Base-by-base conservation (phyloP, 176 grass and related monocot species). In the Cymbopogon citratus region DNA sequence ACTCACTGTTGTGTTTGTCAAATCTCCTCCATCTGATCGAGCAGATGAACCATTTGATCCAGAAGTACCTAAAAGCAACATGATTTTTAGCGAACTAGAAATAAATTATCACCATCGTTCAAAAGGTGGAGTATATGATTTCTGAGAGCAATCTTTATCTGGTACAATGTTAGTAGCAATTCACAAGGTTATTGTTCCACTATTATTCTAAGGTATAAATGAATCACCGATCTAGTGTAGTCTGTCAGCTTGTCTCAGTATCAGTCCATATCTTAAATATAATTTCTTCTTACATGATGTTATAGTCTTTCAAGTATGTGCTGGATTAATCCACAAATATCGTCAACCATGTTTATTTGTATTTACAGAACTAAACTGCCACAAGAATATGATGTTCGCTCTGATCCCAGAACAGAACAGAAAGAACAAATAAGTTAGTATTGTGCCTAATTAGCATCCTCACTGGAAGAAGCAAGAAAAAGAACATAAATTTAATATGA, bases 1-100 rank as follows among this genome's bases (percentile, higher is more conserved):
- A 66, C 92, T 95, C 80, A 95, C 92, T 16, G 92, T 98, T 83
- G 90, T 98, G 82, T 98, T 98, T 74, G 88, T 93, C 67, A 85
- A 85, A 90, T 95, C 95, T 81, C 92, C 88, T 81, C 92, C 89
- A 71, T 94, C 92, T 23, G 84, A 86, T 82, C 89, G 84, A 86
- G 73, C 71, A 59, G 88, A 73, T 39, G 75, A 80, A 80, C 92
- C 95, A 80, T 83, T 91, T 67, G 88, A 84, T 25, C 95, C 88
- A 89, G 80, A 87, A 85, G 63, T 83, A 80, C 95, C 95, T 98
- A 87, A 7, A 5, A 79, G 14, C 75, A 48, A 77, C 26, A 87
- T 12, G 24, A 6, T 15, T 51, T 68, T 81, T 63, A 77, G 27
- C 10, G 59, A 38, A 71, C 49, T 28, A 72, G 9, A 71, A 57